Evolutionary conservation across 208 protist genomes (phyloP), one percentile per base, ranked within the genome.

Genomic region (Strigomonas oncopelti): DNA sequence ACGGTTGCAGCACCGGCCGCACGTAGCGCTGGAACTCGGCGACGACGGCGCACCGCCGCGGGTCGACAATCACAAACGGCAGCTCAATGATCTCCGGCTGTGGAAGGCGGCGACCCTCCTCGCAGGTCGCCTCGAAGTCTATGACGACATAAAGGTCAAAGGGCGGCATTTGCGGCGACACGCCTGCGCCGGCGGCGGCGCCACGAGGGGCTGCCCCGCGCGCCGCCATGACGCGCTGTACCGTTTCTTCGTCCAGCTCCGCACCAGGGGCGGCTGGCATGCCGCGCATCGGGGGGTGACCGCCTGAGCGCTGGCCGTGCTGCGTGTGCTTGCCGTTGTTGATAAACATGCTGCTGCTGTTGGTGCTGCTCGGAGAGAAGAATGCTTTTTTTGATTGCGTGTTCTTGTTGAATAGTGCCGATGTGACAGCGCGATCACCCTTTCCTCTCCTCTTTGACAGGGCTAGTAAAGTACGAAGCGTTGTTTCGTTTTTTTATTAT

Each of bases 91-190:
- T 81, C 69, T 96, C 90, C 31, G 64, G 81, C 20, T 90, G 34
- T 9, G 48, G 36, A 31, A 87, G 74, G 22, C 74, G 73, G 14
- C 42, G 34, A 20, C 67, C 65, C 3, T 65, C 64, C 53, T 94
- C 83, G 60, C 96, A 98, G 20, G 92, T 98, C 3, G 96, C 96
- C 77, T 98, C 96, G 79, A 98, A 97, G 80, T 98, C 96, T 7
- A 98, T 81, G 24, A 98, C 85, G 0, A 96, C 70, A 61, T 91
- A 96, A 1, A 65, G 76, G 51, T 93, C 85, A 52, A 74, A 77
- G 11, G 61, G 72, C 67, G 71, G 71, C 24, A 52, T 29, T 0
- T 62, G 61, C 34, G 34, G 7, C 11, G 34, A 4, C 34, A 4
- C 34, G 34, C 7, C 7, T 11, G 34, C 34, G 34, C 34, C 34